Evolutionary conservation across 2,329 filamentous ascomycete genomes (phyloP).

Genomic region (Penicillium sp.): DNA sequence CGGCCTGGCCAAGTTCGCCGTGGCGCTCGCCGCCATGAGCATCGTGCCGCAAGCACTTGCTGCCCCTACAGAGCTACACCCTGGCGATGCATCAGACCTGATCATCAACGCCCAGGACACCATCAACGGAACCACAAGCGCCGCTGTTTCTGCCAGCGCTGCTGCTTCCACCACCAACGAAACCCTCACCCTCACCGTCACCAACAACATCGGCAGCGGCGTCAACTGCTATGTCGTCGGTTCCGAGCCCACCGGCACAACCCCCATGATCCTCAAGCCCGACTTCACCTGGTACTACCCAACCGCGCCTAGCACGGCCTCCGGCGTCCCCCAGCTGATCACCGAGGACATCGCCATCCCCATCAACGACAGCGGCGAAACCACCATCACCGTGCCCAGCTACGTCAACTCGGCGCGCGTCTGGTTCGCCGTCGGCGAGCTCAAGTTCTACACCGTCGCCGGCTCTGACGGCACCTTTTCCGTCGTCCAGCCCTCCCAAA

Average conservation of each 20-base stretch:
- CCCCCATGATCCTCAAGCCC: conserved; percentile 42
- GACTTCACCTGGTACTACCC: conserved; percentile 45
- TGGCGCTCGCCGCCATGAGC: conserved; percentile 6
- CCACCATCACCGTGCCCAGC: conserved; percentile 40
- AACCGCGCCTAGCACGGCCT: conserved; percentile 25
- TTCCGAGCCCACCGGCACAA: conserved; percentile 34
- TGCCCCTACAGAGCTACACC: conserved; percentile 10
- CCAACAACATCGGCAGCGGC: conserved; percentile 42
- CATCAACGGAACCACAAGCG: conserved; percentile 5
- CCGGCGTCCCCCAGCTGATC: conserved; percentile 37
- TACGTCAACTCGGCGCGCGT: conserved; percentile 42
- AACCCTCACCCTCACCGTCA: conserved; percentile 22
- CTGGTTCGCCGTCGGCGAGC: conserved; percentile 44
- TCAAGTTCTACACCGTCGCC: conserved; percentile 43
- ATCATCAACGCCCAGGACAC: conserved; percentile 8
- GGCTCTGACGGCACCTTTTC: conserved; percentile 24
- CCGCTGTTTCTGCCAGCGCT: not conserved
- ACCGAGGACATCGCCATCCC: conserved; percentile 41
- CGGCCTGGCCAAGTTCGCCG: conserved; percentile 2
- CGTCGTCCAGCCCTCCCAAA: conserved; percentile 49
- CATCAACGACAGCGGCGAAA: conserved; percentile 36
- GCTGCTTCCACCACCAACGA: not conserved
- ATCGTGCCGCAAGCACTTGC: conserved; percentile 1
- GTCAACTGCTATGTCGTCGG: conserved; percentile 42
- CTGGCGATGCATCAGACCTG: conserved; percentile 5